Conservation (phyloP, 75 land plant species). For the Azolla pinnata region DNA sequence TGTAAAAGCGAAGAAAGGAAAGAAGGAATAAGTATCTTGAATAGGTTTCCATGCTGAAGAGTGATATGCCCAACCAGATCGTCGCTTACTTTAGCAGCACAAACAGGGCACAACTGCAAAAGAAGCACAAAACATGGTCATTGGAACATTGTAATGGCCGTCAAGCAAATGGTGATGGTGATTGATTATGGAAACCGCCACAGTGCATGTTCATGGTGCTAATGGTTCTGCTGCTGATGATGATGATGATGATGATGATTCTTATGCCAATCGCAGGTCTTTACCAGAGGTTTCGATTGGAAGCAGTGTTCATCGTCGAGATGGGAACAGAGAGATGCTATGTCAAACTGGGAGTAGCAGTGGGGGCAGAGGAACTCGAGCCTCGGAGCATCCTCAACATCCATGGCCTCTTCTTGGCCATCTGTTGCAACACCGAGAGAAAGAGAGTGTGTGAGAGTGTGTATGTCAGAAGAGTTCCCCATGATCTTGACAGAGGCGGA, state of each 20-base stretch:
- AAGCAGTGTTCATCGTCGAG: slow-evolving; percentile 61
- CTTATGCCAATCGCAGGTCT: neutral
- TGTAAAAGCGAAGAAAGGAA: slow-evolving; percentile 35
- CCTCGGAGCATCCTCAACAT: slow-evolving; percentile 47
- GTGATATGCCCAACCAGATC: slow-evolving; percentile 71
- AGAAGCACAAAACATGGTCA: neutral
- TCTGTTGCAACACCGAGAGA: slow-evolving; percentile 20
- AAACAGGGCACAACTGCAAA: slow-evolving; percentile 79
- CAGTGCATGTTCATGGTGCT: neutral
- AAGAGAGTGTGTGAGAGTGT: neutral
- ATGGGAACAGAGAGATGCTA: slow-evolving; percentile 52
- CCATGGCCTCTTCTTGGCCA: slow-evolving; percentile 39
- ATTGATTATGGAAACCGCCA: neutral
- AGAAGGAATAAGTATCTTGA: no score
- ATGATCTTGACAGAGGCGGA: neutral
- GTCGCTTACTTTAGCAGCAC: slow-evolving; percentile 44
- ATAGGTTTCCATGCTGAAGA: slow-evolving; percentile 56
- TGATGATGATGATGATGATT: neutral
- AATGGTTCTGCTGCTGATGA: neutral
- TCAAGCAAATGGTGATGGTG: no score
- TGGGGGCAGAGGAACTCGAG: slow-evolving; percentile 62
- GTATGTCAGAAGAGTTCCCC: neutral
- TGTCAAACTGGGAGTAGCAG: slow-evolving; percentile 54
- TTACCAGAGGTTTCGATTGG: slow-evolving; percentile 56
- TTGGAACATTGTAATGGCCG: neutral